Conservation (phyloP, 352 stramenopile genomes). For the Plasmopara viticola region DNA sequence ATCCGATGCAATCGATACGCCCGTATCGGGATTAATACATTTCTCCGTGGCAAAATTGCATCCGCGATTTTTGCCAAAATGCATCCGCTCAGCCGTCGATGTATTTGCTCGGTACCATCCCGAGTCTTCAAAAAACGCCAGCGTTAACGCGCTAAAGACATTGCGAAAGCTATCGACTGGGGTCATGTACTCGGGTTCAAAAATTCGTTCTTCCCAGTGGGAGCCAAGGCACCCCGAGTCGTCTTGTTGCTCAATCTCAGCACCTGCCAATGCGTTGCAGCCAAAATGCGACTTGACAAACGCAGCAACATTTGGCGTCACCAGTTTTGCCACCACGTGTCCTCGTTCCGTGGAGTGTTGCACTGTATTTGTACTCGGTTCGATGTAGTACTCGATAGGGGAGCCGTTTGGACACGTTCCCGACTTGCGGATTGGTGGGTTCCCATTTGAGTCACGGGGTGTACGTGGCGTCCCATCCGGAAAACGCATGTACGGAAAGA, state of each 20-base stretch:
- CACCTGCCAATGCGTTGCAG: conserved; percentile 46
- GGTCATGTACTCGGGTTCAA: conserved; percentile 80
- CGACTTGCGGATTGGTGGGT: conserved; percentile 23
- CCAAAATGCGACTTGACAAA: conserved; percentile 67
- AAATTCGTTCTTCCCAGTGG: conserved; percentile 82
- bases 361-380: conserved; percentile 37
- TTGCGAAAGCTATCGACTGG: conserved; percentile 73
- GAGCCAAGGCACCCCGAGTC: conserved; percentile 66
- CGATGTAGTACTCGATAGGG: conserved; percentile 31
- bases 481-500: conserved; percentile 70
- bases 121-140: conserved; percentile 81
- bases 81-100: conserved; percentile 40
- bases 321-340: conserved; percentile 54
- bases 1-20: conserved; percentile 34
- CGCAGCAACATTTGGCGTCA: conserved; percentile 52
- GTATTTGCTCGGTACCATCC: conserved; percentile 72
- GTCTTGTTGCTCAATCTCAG: conserved; percentile 71
- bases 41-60: conserved; percentile 61
- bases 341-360: conserved; percentile 48
- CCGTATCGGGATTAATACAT: conserved; percentile 54
- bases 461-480: conserved; percentile 61
- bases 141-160: conserved; percentile 56
- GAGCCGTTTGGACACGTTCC: conserved; percentile 55
- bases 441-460: conserved; percentile 36
- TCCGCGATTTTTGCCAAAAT: conserved; percentile 60